A percentile compares a stretch with the other conserved stretches of the same genome.
phyloP scores from a whole-genome alignment of 805 yeast genomes.

The Priceomyces melissophilus region DNA sequence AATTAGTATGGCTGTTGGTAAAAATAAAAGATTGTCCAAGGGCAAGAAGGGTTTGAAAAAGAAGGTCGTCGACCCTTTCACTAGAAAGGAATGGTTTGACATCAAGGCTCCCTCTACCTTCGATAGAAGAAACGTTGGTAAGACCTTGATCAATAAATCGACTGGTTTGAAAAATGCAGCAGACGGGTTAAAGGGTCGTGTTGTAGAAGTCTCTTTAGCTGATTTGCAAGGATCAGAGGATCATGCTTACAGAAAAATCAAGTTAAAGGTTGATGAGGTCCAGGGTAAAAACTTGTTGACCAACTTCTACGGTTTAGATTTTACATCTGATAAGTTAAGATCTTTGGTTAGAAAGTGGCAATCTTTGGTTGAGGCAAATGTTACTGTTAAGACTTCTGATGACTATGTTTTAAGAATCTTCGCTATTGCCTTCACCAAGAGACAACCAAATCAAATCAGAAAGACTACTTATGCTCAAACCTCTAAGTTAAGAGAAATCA shows the following conservation, averaged over 20 bases:
- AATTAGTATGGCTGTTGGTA: slow-evolving; percentile 71
- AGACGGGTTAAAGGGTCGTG: slow-evolving; percentile 94
- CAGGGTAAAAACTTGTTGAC: slow-evolving; percentile 95
- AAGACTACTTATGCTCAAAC: slow-evolving; percentile 95
- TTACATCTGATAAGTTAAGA: slow-evolving; percentile 93
- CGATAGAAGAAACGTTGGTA: slow-evolving; percentile 95
- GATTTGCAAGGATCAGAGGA: slow-evolving; percentile 97
- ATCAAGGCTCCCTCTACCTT: slow-evolving; percentile 96
- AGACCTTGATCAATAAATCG: slow-evolving; percentile 93
- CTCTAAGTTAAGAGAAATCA: slow-evolving; percentile 90
- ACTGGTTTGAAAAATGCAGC: slow-evolving; percentile 95
- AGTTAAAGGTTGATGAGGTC: slow-evolving; percentile 94
- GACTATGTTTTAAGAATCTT: slow-evolving; percentile 92
- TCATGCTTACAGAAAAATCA: slow-evolving; percentile 92
- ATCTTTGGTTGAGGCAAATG: slow-evolving; percentile 92
- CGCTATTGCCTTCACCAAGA: slow-evolving; percentile 95
- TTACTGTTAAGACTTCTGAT: slow-evolving; percentile 93
- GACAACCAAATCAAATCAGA: slow-evolving; percentile 90
- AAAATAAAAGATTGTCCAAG: slow-evolving; percentile 78
- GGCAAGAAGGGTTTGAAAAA: slow-evolving; percentile 96
- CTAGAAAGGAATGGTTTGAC: slow-evolving; percentile 96
- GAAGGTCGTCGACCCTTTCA: slow-evolving; percentile 97
- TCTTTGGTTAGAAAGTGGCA: slow-evolving; percentile 97
- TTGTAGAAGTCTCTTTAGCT: slow-evolving; percentile 87
- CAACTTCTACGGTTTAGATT: slow-evolving; percentile 98